Base-by-base conservation (phyloP, 2,329 filamentous ascomycete genomes). In the Aspergillus glaucus region DNA sequence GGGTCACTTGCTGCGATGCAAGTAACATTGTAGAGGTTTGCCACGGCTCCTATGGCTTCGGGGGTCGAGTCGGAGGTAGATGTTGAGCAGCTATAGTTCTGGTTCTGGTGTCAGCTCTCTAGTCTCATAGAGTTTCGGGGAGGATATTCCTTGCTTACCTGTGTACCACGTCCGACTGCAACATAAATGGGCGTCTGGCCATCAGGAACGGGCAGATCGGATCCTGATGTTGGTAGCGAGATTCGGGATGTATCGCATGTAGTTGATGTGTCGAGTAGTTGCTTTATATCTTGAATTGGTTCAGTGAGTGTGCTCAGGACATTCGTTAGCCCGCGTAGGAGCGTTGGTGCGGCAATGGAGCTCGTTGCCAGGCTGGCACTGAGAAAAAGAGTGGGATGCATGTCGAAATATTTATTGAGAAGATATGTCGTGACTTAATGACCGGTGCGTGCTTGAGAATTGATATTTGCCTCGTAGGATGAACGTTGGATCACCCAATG, bases 31-130 rank as follows among this genome's bases (percentile, higher is more conserved):
- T 87, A 96, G 60, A 97, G 87, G 1, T 81, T 84, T 47, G 92
- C 92, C 0, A 88, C 64, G 47, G 92, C 92, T 54, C 92, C 92
- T 44, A 76, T 69, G 15, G 84, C 76, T 8, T 74, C 75, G 12
- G 92, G 91, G 0, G 71, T 72, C 0, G 81, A 79, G 3, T 79
- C 79, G 1, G 79, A 64, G 58, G 86, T 79, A 53, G 70, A 70
- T 47, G 78, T 72, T 50, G 80, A 75, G 76, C 92, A 96, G 45
- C 88, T 94, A 76, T 96, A 97, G 78, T 96, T 96, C 73, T 96
- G 15, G 6, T 6, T 15, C n/a, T 28, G 8, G 28, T 8, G 85
- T 39, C 32, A 17, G n/a, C 24, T 47, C 41, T 54, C 42, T 46
- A 50, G 60, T 55, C 37, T 6, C 15, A 24, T 9, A 9, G 22